phyloP scores from a whole-genome alignment of 1,284 basidiomycete species.

The Boletus albobrunnescens region DNA sequence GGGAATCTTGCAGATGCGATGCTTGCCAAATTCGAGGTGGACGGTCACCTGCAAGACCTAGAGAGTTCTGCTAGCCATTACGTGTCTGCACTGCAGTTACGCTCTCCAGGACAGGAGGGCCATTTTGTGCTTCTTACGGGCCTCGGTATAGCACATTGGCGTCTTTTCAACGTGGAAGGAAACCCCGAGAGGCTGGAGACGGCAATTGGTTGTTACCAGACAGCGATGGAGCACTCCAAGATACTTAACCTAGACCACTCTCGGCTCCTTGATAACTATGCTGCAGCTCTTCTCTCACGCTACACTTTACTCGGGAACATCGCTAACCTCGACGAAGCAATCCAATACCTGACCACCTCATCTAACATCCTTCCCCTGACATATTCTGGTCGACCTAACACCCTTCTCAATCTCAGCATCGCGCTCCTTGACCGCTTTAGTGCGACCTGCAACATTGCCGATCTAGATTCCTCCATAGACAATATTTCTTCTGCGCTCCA shows the following conservation, averaged over 20 bases:
- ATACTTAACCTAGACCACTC: constrained; percentile 17
- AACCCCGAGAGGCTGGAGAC: constrained; percentile 14
- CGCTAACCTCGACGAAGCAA: constrained; percentile 23
- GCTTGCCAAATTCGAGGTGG: constrained; percentile 16
- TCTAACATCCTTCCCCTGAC: constrained; percentile 15
- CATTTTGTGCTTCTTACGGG: constrained; percentile 10
- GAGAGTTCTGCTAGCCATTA: constrained; percentile 14
- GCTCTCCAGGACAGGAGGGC: constrained; percentile 16
- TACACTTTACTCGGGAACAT: constrained; percentile 9
- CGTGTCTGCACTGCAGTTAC: constrained; percentile 15
- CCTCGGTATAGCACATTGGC: constrained; percentile 9
- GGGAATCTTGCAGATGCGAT: constrained; percentile 18
- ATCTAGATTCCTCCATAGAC: constrained; percentile 20
- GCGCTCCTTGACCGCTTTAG: constrained; percentile 12
- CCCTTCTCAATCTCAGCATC: constrained; percentile 15
- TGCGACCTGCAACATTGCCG: constrained; percentile 4
- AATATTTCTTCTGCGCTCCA: constrained; percentile 15
- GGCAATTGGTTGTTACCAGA: constrained; percentile 18
- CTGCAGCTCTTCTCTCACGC: constrained; percentile 18
- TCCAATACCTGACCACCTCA: constrained; percentile 20
- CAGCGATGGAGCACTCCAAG: constrained; percentile 20
- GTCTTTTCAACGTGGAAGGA: constrained; percentile 10
- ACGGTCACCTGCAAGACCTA: constrained; percentile 20
- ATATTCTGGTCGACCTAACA: constrained; percentile 6
- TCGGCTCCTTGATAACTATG: constrained; percentile 23